Conservation (phyloP, 768 basidiomycete genomes). For the Xerocomellus chrysenteron region DNA sequence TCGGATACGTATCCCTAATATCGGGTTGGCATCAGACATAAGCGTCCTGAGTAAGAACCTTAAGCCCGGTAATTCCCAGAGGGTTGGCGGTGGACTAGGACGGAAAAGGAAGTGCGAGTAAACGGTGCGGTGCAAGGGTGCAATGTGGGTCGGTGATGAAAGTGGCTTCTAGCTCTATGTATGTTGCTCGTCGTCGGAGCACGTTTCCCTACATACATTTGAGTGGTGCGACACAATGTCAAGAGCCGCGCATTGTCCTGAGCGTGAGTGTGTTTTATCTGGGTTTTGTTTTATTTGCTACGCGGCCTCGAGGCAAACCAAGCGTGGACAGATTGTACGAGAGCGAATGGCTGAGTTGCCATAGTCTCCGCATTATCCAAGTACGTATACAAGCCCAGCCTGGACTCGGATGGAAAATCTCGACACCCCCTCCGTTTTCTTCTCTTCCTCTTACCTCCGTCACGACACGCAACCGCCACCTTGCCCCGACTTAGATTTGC, state of each 20-base stretch:
- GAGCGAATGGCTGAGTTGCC: neutral
- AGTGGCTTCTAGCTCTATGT: conserved; percentile 1
- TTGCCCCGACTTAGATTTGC: neutral
- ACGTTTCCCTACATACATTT: neutral
- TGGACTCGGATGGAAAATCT: conserved; percentile 20
- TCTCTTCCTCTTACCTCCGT: conserved; percentile 8
- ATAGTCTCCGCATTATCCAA: conserved; percentile 27
- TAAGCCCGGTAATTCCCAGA: conserved; percentile 8
- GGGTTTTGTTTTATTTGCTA: conserved; percentile 4
- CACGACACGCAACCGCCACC: neutral
- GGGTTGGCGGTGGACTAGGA: conserved; percentile 3
- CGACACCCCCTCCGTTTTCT: neutral
- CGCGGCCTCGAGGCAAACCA: conserved; percentile 30
- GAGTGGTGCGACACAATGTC: neutral
- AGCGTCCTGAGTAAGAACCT: conserved; percentile 18
- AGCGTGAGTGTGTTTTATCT: neutral
- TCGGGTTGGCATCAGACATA: conserved; percentile 20
- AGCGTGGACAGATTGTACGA: conserved; percentile 12
- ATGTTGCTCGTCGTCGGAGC: neutral
- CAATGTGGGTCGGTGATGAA: conserved; percentile 8
- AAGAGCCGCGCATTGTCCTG: conserved; percentile 9
- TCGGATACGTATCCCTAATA: conserved; percentile 21
- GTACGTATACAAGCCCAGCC: conserved; percentile 24
- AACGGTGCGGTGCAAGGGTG: neutral
- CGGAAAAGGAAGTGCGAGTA: conserved; percentile 11